Conservation (phyloP, 2,329 filamentous ascomycete genomes). For the Hyphodiscus sp. region DNA sequence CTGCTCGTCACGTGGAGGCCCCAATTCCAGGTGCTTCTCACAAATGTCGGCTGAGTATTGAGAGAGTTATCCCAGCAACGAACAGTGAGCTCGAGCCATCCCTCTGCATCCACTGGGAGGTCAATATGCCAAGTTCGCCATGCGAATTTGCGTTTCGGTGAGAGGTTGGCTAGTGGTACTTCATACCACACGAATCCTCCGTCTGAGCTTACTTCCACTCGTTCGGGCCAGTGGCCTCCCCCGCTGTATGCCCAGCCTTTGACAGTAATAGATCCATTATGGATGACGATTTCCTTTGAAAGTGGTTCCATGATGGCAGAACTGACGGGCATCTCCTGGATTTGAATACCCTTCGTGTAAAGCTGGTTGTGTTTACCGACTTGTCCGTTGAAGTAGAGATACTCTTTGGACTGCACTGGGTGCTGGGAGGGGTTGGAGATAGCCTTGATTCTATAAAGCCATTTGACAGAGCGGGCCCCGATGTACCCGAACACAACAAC, state of each 20-base stretch:
- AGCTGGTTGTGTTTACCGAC: slow-evolving; percentile 54
- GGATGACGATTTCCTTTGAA: slow-evolving; percentile 41
- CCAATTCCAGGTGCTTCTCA: slow-evolving; percentile 54
- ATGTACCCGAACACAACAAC: slow-evolving; percentile 59
- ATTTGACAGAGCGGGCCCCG: slow-evolving; percentile 63
- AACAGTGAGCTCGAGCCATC: slow-evolving; percentile 53
- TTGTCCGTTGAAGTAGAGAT: slow-evolving; percentile 60
- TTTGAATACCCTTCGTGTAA: slow-evolving; percentile 57
- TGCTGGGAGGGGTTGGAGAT: slow-evolving; percentile 49
- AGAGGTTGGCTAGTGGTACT: slow-evolving; percentile 54
- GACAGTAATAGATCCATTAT: background rate
- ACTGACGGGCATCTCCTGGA: slow-evolving; percentile 63
- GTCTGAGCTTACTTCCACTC: slow-evolving; percentile 62
- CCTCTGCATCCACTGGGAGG: slow-evolving; percentile 55
- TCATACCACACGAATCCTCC: slow-evolving; percentile 59
- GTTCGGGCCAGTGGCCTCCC: slow-evolving; percentile 57
- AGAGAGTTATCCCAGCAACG: slow-evolving; percentile 56
- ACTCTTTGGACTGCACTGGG: slow-evolving; percentile 60
- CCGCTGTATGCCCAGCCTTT: slow-evolving; percentile 57
- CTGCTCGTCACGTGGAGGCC: slow-evolving; percentile 58
- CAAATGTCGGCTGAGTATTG: slow-evolving; percentile 52
- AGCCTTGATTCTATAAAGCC: slow-evolving; percentile 58
- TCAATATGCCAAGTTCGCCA: slow-evolving; percentile 61
- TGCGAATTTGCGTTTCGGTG: slow-evolving; percentile 53
- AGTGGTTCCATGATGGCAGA: slow-evolving; percentile 52